Base-by-base conservation (phyloP, 2,329 filamentous ascomycete genomes). In the Aurifilum marmelostoma region DNA sequence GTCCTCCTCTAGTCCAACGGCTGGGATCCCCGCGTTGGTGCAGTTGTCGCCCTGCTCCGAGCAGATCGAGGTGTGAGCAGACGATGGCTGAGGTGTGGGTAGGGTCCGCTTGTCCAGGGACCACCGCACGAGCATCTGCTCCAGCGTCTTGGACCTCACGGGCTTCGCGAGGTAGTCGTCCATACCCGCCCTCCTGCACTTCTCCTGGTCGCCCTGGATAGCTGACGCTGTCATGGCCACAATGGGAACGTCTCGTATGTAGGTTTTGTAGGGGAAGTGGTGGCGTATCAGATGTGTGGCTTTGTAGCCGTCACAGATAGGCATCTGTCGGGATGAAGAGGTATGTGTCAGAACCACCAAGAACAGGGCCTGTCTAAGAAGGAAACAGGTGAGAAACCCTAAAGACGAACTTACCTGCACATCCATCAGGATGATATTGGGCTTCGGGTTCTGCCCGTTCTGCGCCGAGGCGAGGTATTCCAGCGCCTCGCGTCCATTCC, bases 361-460 rank as follows among this genome's bases (percentile, higher is more conserved):
- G 3, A 27, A 27, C 8, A 16, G 43, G n/a, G 21, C 8, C 4
- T 2, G 37, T 24, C 2, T 8, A 34, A 41, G 14, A 18, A 16
- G 7, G 14, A 9, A 27, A 27, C 39, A 34, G 4, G 34, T 34
- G 34, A 34, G 34, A 34, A 8, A 34, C 34, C 34, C 34, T 4
- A 34, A 34, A 1, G 18, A 14, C 21, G 27, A 11, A 47, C 68
- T 63, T 18, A 70, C 77, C 58, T 92, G 90, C 0, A 92, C 89
- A 75, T 93, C 91, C 91, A 93, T 92, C 52, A 94, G 80, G 66
- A 95, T 93, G 9, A 95, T 88, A 73, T 93, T 88, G 0, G 92
- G 92, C 64, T 87, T 88, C 14, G 81, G 79, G 59, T 85, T 82
- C 39, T 82, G 80, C 34, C 82, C 84, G 9, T 79, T 75, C 29